Evolutionary conservation across 768 basidiomycete species (phyloP).

Genomic region (Panus rudis): DNA sequence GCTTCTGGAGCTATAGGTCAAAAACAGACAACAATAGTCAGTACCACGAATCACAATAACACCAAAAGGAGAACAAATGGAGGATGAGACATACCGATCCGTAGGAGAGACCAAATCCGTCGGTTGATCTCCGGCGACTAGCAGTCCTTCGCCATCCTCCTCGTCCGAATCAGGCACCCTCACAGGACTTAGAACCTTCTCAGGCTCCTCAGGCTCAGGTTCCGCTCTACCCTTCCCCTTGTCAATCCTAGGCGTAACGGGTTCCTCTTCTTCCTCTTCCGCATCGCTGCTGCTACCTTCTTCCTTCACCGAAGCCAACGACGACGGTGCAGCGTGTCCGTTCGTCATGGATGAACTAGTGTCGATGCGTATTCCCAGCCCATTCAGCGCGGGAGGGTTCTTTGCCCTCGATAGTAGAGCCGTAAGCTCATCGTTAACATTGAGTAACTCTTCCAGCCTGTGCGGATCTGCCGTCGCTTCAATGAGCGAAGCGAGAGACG

Average conservation of each 20-base stretch:
- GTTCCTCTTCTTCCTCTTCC: slow-evolving; percentile 26
- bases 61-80: no score
- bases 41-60: background rate
- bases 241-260: slow-evolving; percentile 58
- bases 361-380: slow-evolving; percentile 6
- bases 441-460: slow-evolving; percentile 61
- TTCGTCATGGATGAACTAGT: slow-evolving; percentile 12
- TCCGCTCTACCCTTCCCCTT: slow-evolving; percentile 75
- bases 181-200: slow-evolving; percentile 68
- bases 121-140: slow-evolving; percentile 18
- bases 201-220: slow-evolving; percentile 58
- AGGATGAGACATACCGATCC: slow-evolving; percentile 43
- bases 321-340: slow-evolving; percentile 17
- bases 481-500: slow-evolving; percentile 45
- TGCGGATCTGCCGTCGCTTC: slow-evolving; percentile 50
- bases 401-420: slow-evolving; percentile 39
- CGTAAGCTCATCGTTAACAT: slow-evolving; percentile 66
- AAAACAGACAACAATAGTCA: background rate
- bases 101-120: slow-evolving; percentile 24
- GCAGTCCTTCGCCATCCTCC: slow-evolving; percentile 41
- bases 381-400: slow-evolving; percentile 5
- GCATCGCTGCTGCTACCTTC: slow-evolving; percentile 2
- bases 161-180: slow-evolving; percentile 29
- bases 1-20: slow-evolving; percentile 49
- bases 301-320: no score